phyloP scores from a whole-genome alignment of 768 basidiomycete species.

The Nidula microcarpa region DNA sequence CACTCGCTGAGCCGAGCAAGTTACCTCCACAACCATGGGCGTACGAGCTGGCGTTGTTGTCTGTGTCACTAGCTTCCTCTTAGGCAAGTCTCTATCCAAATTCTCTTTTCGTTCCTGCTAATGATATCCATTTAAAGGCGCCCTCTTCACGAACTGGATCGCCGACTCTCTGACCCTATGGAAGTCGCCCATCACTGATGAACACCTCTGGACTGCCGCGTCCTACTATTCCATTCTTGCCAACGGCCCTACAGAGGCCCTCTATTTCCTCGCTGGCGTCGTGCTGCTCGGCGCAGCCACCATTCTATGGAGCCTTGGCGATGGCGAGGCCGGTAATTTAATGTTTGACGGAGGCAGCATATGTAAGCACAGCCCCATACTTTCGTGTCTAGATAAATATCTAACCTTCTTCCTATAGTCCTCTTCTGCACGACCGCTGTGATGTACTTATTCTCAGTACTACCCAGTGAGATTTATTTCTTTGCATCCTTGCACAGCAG shows the following conservation, averaged over 20 bases:
- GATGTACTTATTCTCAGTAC: constrained; percentile 73
- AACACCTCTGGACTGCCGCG: constrained; percentile 79
- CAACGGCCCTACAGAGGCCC: constrained; percentile 53
- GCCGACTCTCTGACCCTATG: constrained; percentile 89
- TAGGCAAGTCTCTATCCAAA: constrained; percentile 45
- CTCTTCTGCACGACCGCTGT: constrained; percentile 68
- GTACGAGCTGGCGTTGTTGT: constrained; percentile 73
- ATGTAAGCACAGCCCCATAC: constrained; percentile 46
- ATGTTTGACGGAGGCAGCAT: constrained; percentile 93
- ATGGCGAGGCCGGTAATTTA: constrained; percentile 76
- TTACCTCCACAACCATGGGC: constrained; percentile 49
- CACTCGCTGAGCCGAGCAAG: too few species aligned
- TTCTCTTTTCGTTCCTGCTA: constrained; percentile 1
- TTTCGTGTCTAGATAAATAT: neutral
- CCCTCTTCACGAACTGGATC: constrained; percentile 88
- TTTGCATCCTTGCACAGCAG: neutral
- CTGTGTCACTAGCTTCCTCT: constrained; percentile 74
- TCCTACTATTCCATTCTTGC: constrained; percentile 78
- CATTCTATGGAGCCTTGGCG: constrained; percentile 75
- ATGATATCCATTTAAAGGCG: constrained; percentile 40
- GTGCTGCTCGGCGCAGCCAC: constrained; percentile 59
- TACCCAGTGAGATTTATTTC: constrained; percentile 60
- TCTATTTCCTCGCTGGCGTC: constrained; percentile 56
- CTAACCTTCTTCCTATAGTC: constrained; percentile 40
- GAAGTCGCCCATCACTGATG: constrained; percentile 86